Base-by-base conservation (phyloP, 306 rosid species). In the Cicer bijugum region DNA sequence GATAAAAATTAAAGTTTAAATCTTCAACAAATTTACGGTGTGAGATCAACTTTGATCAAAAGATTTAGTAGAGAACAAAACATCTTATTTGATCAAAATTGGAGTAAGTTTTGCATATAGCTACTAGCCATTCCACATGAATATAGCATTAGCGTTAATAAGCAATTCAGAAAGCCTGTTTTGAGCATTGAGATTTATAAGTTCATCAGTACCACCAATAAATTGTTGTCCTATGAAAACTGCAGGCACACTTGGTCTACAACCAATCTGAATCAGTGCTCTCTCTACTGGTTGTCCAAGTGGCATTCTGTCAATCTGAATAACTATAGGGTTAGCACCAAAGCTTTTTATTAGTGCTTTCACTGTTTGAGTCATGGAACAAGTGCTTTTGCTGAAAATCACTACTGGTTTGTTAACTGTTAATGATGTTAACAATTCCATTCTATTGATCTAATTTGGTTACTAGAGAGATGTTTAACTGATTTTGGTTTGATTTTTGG, bases 201-300 rank as follows among this genome's bases (percentile, higher is more conserved):
- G 52, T 76, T 81, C 82, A 74, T 82, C 84, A 40, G 89, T 83
- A 75, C 92, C 92, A 48, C 97, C 94, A 0, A 91, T 68, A 16
- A 91, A 81, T 61, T 83, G 70, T 69, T 91, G 87, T 55, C 97
- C 90, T 28, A 91, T 91, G 85, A 81, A 91, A 58, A 91, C 87
- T 1, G 88, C 92, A 0, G 90, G 94, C 1, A 87, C 96, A 15
- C 85, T 85, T 23, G 96, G 97, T n/a, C 66, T 58, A 39, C 89
- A 81, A 4, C 86, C 85, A 8, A 84, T 56, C 35, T 84, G 87
- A 14, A 80, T 4, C 3, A 89, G 77, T 59, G 75, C 83, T n/a
- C 82, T 72, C 70, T 87, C 97, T 9, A 91, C 71, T 38, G 72
- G 85, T 4, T 79, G 77, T 8, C 93, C 92, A 67, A 80, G 81